Conservation (phyloP, 2,329 filamentous ascomycete species). For the Clarireedia paspali region DNA sequence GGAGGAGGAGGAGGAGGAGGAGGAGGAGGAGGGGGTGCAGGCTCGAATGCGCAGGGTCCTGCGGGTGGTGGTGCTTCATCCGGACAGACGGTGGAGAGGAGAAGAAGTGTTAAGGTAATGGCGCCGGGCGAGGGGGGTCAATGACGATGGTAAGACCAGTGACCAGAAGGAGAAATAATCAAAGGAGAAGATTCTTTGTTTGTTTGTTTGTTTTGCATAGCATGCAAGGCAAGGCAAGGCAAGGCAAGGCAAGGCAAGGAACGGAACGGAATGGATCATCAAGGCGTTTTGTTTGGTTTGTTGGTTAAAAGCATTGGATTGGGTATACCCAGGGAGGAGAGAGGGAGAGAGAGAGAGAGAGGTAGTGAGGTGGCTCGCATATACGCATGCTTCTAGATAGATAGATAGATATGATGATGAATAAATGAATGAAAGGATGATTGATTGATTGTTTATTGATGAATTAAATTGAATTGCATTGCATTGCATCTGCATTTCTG, state of each 20-base stretch:
- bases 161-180: background rate
- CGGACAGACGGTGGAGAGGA: conserved; percentile 42
- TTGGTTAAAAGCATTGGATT: background rate
- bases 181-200: too few relatives aligned
- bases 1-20: too few relatives aligned
- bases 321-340: background rate
- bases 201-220: background rate
- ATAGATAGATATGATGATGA: too few relatives aligned
- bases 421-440: too few relatives aligned
- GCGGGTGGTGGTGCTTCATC: conserved; percentile 15
- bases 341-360: too few relatives aligned
- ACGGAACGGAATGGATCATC: background rate
- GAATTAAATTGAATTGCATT: too few relatives aligned
- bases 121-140: conserved; percentile 23
- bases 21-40: background rate
- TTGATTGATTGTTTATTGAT: too few relatives aligned
- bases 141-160: background rate
- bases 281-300: conserved; percentile 1
- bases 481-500: too few relatives aligned
- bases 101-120: conserved; percentile 59
- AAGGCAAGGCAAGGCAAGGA: background rate
- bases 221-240: background rate
- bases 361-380: too few relatives aligned
- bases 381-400: too few relatives aligned
- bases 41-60: background rate